phyloP scores from a whole-genome alignment of 2,329 filamentous ascomycete genomes.

The Aspergillus flavus region DNA sequence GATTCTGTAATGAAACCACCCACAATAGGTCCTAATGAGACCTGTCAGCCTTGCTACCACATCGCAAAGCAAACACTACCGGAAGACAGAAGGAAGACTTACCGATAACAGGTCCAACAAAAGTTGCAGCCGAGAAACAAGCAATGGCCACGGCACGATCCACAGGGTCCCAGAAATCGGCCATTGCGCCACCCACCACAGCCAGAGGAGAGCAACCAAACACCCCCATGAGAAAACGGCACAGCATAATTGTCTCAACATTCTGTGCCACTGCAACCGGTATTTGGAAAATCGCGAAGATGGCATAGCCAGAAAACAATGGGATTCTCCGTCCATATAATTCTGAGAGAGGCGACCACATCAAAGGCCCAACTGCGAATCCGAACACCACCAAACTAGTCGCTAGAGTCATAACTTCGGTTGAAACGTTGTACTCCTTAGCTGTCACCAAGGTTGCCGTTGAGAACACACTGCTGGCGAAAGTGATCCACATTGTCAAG shows the following conservation, averaged over 20 bases:
- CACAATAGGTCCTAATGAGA: conserved; percentile 44
- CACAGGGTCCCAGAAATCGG: conserved; percentile 53
- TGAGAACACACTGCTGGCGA: conserved; percentile 51
- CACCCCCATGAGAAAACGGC: conserved; percentile 56
- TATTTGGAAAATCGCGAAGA: conserved; percentile 59
- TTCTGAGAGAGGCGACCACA: conserved; percentile 51
- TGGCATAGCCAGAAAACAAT: conserved; percentile 51
- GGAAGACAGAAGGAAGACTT: conserved; percentile 6
- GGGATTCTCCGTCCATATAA: conserved; percentile 54
- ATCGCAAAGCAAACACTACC: not conserved
- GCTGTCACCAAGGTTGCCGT: conserved; percentile 46
- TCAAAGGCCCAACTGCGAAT: conserved; percentile 57
- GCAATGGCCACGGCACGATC: conserved; percentile 50
- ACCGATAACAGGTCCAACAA: conserved; percentile 52
- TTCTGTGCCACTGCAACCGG: conserved; percentile 58
- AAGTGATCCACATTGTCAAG: conserved; percentile 50
- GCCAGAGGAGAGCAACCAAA: conserved; percentile 56
- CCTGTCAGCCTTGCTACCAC: not conserved
- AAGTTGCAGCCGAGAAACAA: conserved; percentile 50
- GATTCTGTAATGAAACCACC: conserved; percentile 54
- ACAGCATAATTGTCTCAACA: conserved; percentile 56
- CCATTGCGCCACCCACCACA: conserved; percentile 52
- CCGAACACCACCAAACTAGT: conserved; percentile 50
- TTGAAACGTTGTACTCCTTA: conserved; percentile 46
- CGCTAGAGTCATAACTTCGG: conserved; percentile 44